Evolutionary conservation across 768 basidiomycete species (phyloP).

Genomic region (Lenzites betulinus): DNA sequence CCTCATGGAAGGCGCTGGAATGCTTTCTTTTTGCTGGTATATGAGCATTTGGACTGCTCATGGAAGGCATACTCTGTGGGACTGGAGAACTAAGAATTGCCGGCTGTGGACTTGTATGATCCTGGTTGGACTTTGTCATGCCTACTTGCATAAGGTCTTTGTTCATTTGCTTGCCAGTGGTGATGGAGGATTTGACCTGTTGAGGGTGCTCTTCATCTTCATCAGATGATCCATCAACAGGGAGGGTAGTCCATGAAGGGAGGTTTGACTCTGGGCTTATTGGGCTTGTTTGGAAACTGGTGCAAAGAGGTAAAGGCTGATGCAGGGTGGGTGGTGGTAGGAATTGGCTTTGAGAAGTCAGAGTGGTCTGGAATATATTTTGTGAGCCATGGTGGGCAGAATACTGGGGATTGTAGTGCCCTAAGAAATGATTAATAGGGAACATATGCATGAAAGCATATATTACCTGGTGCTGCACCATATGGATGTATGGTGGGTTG

Average conservation of each 20-base stretch:
- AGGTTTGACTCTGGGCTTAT: neutral
- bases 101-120: no score
- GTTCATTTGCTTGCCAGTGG: neutral
- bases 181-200: neutral
- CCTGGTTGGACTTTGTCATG: no score
- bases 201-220: neutral
- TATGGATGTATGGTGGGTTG: neutral
- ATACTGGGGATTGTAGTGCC: neutral
- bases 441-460: neutral
- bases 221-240: neutral
- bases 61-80: no score
- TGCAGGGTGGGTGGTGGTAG: neutral
- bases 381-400: no score
- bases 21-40: no score
- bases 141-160: no score
- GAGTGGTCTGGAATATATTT: neutral
- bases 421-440: neutral
- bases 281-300: neutral
- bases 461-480: neutral
- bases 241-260: conserved; percentile 9
- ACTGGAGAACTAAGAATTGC: neutral
- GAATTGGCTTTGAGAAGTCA: neutral
- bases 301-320: neutral
- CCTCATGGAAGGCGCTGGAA: no score
- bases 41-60: no score